Evolutionary conservation across 192 early-diverging fungal genomes (phyloP), one percentile per base, ranked within the genome.

Genomic region (Phlyctochytrium arcticum): DNA sequence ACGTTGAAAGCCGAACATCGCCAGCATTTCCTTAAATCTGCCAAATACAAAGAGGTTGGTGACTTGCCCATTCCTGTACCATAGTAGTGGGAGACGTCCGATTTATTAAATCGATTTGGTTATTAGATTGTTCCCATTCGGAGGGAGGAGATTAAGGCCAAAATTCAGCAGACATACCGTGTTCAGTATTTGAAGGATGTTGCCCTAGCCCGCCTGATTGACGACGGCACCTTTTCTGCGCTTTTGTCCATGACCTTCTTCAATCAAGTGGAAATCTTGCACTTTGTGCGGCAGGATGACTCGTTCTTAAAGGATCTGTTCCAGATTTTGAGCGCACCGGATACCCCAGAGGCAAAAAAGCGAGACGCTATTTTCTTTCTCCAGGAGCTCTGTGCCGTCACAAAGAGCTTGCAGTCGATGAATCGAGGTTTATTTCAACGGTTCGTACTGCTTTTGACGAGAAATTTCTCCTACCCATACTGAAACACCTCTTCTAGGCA

Each of bases 181-280:
- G 54, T 94, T 10, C 90, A 91, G 60, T 98, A 86, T 49, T 78
- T 98, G 2, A 91, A 93, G 42, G 92, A 95, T 65, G 88, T 89
- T 0, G 89, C 90, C 0, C 78, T 98, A 21, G 84, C 84, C 5
- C 81, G 86, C 1, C 70, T 86, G 46, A 60, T 94, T 12, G 92
- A 95, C 56, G 94, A 98, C 21, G 77, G 73, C 8, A 88, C 88
- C 4, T 77, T 85, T 33, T 80, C 92, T 6, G 78, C 84, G 17
- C 72, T 98, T 50, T 84, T 85, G 29, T 83, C 88, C 0, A 71
- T 93, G 36, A 85, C 90, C 6, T 91, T 90, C 60, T 87, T 88
- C 73, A 91, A 93, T 67, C 83, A 96, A 60, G 78, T 87, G 27
- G 92, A 95, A 32, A 93, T 98, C 48, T 77, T 93, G 26, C 81